These are phyloP conservation scores for Lichtheimia hyalospora DNA, from an alignment of 371 early-diverging fungal genomes.

Conservation along the genomic window DNA sequence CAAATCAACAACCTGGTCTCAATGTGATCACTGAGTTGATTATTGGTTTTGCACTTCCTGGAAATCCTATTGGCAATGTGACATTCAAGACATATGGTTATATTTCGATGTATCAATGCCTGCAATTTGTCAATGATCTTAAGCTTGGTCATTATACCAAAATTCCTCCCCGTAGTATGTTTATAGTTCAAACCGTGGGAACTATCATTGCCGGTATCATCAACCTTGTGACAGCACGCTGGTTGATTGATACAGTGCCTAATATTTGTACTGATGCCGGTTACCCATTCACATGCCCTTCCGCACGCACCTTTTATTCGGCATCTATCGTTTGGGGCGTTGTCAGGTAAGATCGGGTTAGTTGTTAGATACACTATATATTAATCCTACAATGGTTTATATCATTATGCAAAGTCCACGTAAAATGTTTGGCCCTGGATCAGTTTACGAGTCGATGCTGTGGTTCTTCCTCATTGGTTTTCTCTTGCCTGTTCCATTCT, in stretches of 20 bases:
- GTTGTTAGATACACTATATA: no score
- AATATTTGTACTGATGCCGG: conserved; percentile 55
- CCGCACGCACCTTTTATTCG: conserved; percentile 36
- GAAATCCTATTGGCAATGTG: conserved; percentile 63
- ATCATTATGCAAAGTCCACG: no score
- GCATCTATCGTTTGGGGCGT: conserved; percentile 76
- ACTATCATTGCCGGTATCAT: conserved; percentile 61
- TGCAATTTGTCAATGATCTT: conserved; percentile 61
- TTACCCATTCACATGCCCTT: conserved; percentile 57
- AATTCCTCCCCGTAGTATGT: conserved; percentile 73
- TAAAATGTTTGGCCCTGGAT: conserved; percentile 65
- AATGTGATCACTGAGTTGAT: conserved; percentile 75
- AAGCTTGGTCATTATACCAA: conserved; percentile 71
- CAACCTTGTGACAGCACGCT: conserved; percentile 65
- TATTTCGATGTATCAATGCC: conserved; percentile 59
- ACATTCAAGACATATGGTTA: conserved; percentile 70
- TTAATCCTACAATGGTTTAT: no score
- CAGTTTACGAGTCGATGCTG: conserved; percentile 54
- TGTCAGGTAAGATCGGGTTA: conserved; percentile 39
- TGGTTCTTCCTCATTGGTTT: conserved; percentile 69
- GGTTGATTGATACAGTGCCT: conserved; percentile 58
- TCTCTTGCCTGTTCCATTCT: conserved; percentile 64
- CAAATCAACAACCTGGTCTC: conserved; percentile 68
- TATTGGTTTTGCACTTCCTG: conserved; percentile 66
- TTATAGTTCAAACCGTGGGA: conserved; percentile 58